These are phyloP conservation scores for Penicillium lagena DNA, from an alignment of 495 filamentous ascomycete genomes.

Conservation along the genomic window DNA sequence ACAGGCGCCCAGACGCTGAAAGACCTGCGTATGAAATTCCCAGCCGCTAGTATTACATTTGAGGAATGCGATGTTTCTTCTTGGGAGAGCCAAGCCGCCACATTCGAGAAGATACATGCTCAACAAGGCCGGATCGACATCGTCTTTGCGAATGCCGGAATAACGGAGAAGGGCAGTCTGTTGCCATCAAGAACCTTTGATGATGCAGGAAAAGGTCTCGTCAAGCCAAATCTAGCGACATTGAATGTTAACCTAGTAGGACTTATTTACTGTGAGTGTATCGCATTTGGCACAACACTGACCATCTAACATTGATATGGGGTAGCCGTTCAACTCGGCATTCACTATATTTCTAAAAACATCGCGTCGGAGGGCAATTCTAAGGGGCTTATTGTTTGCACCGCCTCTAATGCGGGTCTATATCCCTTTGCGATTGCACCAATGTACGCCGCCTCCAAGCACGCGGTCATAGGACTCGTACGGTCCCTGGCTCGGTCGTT, in stretches of 20 bases:
- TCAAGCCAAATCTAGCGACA: constrained; percentile 31
- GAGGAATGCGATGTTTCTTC: constrained; percentile 39
- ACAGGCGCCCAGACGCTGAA: constrained; percentile 23
- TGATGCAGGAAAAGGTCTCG: constrained; percentile 12
- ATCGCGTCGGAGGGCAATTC: constrained; percentile 3
- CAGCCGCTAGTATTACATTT: constrained; percentile 31
- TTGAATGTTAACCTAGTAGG: constrained; percentile 45
- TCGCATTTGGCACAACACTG: no score
- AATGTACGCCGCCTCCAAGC: constrained; percentile 46
- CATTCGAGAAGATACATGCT: constrained; percentile 33
- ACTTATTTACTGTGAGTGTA: constrained; percentile 40
- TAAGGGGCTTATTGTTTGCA: constrained; percentile 48
- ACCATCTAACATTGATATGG: not conserved
- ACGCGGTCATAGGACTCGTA: constrained; percentile 45
- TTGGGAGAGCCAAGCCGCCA: constrained; percentile 40
- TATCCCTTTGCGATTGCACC: constrained; percentile 52
- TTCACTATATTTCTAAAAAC: constrained; percentile 48
- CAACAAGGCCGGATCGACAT: constrained; percentile 37
- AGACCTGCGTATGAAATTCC: constrained; percentile 26
- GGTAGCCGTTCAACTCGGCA: constrained; percentile 42
- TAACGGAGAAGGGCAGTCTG: constrained; percentile 38
- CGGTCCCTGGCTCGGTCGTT: constrained; percentile 36
- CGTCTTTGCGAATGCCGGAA: constrained; percentile 51
- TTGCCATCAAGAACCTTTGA: constrained; percentile 11
- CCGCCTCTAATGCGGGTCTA: constrained; percentile 49